phyloP scores from a whole-genome alignment of 2,329 filamentous ascomycete genomes.

The Alternaria conjuncta region DNA sequence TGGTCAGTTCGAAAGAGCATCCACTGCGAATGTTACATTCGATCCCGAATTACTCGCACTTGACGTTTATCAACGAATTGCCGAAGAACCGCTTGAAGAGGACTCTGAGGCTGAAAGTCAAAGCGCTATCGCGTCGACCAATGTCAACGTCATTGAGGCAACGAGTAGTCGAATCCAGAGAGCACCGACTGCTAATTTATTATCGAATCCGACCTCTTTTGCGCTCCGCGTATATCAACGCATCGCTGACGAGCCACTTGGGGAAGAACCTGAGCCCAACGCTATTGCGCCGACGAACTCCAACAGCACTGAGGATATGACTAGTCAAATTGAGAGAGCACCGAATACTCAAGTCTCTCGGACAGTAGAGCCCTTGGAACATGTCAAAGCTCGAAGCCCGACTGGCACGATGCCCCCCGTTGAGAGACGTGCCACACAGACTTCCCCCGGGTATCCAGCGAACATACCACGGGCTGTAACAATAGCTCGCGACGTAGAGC shows the following conservation, averaged over 20 bases:
- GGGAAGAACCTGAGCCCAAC: background rate
- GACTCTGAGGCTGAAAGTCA: background rate
- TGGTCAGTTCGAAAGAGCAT: background rate
- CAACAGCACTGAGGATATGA: background rate
- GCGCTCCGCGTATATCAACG: background rate
- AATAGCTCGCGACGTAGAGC: background rate
- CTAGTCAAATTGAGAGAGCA: background rate
- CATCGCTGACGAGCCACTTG: background rate
- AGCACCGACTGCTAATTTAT: background rate
- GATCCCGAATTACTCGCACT: background rate
- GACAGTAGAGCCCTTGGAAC: background rate
- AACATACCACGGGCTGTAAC: background rate
- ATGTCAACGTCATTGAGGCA: background rate
- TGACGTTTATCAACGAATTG: background rate
- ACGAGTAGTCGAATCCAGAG: background rate
- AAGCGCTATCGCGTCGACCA: background rate
- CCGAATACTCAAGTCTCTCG: background rate
- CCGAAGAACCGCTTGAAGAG: background rate
- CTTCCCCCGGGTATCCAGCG: background rate
- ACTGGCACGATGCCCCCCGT: background rate
- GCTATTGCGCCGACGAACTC: background rate
- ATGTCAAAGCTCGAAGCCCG: background rate
- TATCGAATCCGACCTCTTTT: background rate
- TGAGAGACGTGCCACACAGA: background rate
- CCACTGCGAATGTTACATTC: background rate